Percentiles rank a stretch among this genome's conserved stretches.
Evolutionary conservation across 768 basidiomycete genomes (phyloP).

Genomic region (Goffeauzyma gilvescens): DNA sequence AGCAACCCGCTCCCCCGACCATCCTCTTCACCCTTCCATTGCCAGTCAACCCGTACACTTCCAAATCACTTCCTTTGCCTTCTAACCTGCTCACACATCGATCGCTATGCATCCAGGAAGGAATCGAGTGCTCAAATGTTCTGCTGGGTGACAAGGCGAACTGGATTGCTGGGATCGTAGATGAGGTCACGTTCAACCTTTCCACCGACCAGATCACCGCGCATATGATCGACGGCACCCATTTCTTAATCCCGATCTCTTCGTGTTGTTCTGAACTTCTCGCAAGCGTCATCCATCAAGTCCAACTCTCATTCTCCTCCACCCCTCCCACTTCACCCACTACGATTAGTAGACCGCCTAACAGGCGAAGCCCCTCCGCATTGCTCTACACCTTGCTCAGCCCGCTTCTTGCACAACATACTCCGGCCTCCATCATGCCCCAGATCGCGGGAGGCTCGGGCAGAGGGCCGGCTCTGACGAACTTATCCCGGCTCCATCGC

Average conservation of each 20-base stretch:
- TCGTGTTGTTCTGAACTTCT: slow-evolving; percentile 13
- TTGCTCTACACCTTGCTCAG: slow-evolving; percentile 28
- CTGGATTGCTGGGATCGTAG: slow-evolving; percentile 30
- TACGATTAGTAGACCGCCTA: background rate
- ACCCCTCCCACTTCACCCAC: slow-evolving; percentile 2
- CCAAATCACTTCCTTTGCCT: slow-evolving; percentile 27
- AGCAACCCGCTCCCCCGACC: slow-evolving; percentile 28
- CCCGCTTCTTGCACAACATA: too few relatives aligned
- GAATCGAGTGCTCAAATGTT: slow-evolving; percentile 28
- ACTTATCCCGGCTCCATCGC: slow-evolving; percentile 25
- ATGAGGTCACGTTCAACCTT: slow-evolving; percentile 32
- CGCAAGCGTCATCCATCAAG: slow-evolving; percentile 21
- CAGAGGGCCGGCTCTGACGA: background rate
- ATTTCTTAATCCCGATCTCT: slow-evolving; percentile 16
- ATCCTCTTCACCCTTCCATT: slow-evolving; percentile 33
- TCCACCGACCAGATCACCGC: slow-evolving; percentile 16
- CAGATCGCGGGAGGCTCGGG: too few relatives aligned
- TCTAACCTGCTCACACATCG: slow-evolving; percentile 26
- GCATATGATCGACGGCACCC: slow-evolving; percentile 25
- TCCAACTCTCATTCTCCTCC: slow-evolving; percentile 26
- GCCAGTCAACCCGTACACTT: slow-evolving; percentile 25
- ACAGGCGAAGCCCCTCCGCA: slow-evolving; percentile 17
- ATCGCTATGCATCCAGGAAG: slow-evolving; percentile 23
- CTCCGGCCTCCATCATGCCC: too few relatives aligned
- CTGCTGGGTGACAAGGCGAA: slow-evolving; percentile 31